Evolutionary conservation across 805 yeast genomes (phyloP), one percentile per base, ranked within the genome.

Genomic region (Monosporozyma siamensis): DNA sequence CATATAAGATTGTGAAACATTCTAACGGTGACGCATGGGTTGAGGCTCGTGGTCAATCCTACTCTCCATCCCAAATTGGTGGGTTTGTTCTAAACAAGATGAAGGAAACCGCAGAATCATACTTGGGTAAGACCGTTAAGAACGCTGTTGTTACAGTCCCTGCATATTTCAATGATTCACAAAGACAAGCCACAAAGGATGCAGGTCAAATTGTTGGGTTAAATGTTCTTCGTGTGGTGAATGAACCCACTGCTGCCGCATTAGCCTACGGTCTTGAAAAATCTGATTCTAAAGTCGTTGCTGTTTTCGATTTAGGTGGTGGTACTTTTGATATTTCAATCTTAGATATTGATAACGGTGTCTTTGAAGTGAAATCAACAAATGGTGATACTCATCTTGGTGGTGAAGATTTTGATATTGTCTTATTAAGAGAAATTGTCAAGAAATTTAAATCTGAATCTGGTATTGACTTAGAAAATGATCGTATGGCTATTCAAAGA

Each of bases 261-360:
- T 73, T 87, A 60, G 96, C 96, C 51, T 87, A 87, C 69, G 96
- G 96, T 71, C 74, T 87, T 60, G 95, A 87, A 71, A 83, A 82
- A 73, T 56, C 69, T 31, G 80, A 75, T 55, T 74, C 80, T 61
- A 81, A 80, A 70, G 82, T 83, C 49, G 95, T 88, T 57, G 97
- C 97, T 49, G 97, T 88, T 53, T 88, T 89, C 72, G 97, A 88
- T 71, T 77, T 88, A 63, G 97, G 97, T 80, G 97, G 97, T 69
- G 97, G 97, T 80, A 88, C 97, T 60, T 88, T 88, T 66, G 97
- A 88, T 82, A 82, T 88, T 69, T 88, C 97, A 57, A 85, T 88
- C 65, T 77, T 88, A 64, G 97, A 89, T 75, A 89, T 88, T 59
- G 95, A 89, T 71, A 87, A 88, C 64, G 97, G 97, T 76, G 97